Base-by-base conservation (phyloP, 2,329 filamentous ascomycete species). In the Lomentospora prolificans region DNA sequence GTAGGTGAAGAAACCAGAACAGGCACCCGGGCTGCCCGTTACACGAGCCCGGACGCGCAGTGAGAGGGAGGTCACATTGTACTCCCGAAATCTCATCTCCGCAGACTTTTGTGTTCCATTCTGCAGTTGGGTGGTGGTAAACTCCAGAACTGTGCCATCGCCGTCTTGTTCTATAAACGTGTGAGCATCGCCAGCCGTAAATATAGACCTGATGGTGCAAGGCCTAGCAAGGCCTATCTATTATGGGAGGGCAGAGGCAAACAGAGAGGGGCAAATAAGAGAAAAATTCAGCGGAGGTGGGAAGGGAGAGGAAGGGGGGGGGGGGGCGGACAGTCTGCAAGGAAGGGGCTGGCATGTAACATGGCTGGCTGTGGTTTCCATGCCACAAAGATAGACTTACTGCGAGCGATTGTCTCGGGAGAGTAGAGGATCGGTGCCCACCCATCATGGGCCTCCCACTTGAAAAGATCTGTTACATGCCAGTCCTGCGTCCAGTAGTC, bases 1-100 rank as follows among this genome's bases (percentile, higher is more conserved):
- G 4, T 79, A 81, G 3, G 76, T 79, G 66, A 81, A 81, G 62
- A 80, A 68, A 59, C 76, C 77, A 3, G 76, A 75, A 53, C 77
- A 71, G 39, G 76, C 78, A 30, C 78, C 78, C 0, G 71, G 64
- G 17, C 65, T 66, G 9, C 78, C 77, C 3, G 69, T 61, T 19
- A 76, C 77, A 55, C 77, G 74, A 14, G 77, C 75, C 27, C 75
- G 70, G 73, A 80, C 76, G 46, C 78, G 74, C 36, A 78, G 62
- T 3, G 73, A 75, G 50, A 73, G 59, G 60, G 46, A n/a, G 4
- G 46, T 50, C 14, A 50, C 25, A 22, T 28, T 50, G 22, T 50
- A 28, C 27, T 50, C 46, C 22, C 22, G 19, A 22, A 22, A 50
- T n/a, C 19, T 28, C 14, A 50, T n/a, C n/a, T 50, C 46, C 3